These are phyloP conservation scores for Neoboletus subvelutipes DNA, from an alignment of 768 basidiomycete species.

Conservation along the genomic window DNA sequence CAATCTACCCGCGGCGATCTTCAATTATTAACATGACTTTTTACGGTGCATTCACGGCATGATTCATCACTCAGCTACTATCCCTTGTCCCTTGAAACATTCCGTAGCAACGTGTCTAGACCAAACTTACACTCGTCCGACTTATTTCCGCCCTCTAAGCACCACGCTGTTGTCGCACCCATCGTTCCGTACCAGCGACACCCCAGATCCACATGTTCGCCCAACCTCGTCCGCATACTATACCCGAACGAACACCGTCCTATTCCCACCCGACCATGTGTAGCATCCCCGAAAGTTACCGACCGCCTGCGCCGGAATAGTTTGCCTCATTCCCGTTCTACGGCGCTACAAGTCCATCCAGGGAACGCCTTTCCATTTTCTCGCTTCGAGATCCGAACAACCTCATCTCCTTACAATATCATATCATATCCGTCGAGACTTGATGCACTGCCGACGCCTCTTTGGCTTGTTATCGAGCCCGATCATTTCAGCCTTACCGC, in stretches of 20 bases:
- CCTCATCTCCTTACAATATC: neutral
- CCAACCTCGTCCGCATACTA: conserved; percentile 1
- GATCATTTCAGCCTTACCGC: neutral
- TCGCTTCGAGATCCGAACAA: conserved; percentile 12
- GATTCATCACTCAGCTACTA: too few species aligned
- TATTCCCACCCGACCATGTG: conserved; percentile 9
- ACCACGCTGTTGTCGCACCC: conserved; percentile 17
- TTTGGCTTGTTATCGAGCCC: neutral
- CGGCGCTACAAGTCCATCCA: neutral
- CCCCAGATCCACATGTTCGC: conserved; percentile 22
- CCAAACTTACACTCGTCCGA: too few species aligned
- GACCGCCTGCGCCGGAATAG: conserved; percentile 5
- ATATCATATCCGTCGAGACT: conserved; percentile 13
- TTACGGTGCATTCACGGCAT: conserved; percentile 11
- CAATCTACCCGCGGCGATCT: conserved; percentile 19
- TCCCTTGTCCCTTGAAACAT: neutral
- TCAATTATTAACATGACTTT: conserved; percentile 17
- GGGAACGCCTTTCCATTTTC: conserved; percentile 8
- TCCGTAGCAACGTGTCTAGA: neutral
- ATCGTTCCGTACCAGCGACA: conserved; percentile 7
- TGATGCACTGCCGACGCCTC: neutral
- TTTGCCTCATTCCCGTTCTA: conserved; percentile 13
- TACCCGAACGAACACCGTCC: conserved; percentile 13
- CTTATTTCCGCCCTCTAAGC: conserved; percentile 19
- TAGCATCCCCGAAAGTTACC: conserved; percentile 7